Evolutionary conservation across 2,329 filamentous ascomycete genomes (phyloP).

Genomic region (Fusarium sarcochroum): DNA sequence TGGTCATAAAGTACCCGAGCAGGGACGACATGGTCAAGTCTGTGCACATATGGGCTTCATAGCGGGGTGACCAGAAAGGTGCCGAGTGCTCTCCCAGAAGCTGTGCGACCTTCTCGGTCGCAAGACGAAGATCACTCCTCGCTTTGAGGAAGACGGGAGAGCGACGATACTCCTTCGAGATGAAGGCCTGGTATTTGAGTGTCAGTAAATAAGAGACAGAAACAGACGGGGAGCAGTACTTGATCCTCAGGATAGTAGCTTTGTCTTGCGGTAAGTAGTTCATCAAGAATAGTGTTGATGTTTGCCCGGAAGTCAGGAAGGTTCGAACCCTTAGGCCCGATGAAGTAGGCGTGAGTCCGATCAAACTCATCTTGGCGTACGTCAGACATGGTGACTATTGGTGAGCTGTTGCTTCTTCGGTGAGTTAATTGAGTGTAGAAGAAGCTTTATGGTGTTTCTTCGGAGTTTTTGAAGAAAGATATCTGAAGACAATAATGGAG

Average conservation of each 20-base stretch:
- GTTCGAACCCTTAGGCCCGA: constrained; percentile 60
- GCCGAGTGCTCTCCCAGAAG: constrained; percentile 60
- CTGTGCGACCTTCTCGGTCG: constrained; percentile 53
- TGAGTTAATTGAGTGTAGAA: background rate
- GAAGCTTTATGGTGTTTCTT: background rate
- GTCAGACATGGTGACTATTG: constrained; percentile 18
- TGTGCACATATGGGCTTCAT: constrained; percentile 63
- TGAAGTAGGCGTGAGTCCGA: constrained; percentile 56
- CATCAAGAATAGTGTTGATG: constrained; percentile 57
- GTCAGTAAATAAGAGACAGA: background rate
- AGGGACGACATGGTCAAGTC: constrained; percentile 60
- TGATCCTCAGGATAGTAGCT: constrained; percentile 56
- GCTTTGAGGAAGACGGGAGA: constrained; percentile 53
- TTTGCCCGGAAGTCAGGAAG: constrained; percentile 56
- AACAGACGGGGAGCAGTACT: constrained; percentile 46
- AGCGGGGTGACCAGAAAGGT: constrained; percentile 63
- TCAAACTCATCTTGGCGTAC: constrained; percentile 38
- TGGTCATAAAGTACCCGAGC: constrained; percentile 63
- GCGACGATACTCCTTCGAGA: constrained; percentile 53
- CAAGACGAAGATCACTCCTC: constrained; percentile 53
- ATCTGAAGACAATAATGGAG: too few species aligned
- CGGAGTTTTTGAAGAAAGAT: too few species aligned
- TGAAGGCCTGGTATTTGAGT: constrained; percentile 47
- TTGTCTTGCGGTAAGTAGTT: constrained; percentile 51
- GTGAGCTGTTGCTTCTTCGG: background rate